Conservation (phyloP, 441 rosid genomes). For the Arabidopsis hybrid region DNA sequence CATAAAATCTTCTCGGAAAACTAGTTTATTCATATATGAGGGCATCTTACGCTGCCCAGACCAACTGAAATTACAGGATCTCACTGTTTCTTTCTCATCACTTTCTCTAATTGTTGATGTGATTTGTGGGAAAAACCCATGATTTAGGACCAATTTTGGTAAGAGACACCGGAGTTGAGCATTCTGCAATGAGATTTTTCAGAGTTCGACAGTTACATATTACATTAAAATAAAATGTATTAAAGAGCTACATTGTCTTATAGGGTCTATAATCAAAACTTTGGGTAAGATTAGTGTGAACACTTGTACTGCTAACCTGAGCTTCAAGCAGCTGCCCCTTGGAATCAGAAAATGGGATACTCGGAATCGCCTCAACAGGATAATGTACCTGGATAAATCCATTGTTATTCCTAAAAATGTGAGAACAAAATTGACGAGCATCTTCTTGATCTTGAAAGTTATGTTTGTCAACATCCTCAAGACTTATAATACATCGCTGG, state of each 20-base stretch:
- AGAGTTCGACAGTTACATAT: conserved; percentile 24
- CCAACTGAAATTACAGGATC: conserved; percentile 77
- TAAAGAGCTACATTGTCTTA: not conserved
- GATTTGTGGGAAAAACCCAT: conserved; percentile 64
- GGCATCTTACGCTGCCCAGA: conserved; percentile 87
- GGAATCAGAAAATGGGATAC: conserved; percentile 68
- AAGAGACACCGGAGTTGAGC: conserved; percentile 87
- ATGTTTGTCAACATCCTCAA: conserved; percentile 23
- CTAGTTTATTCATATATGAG: conserved; percentile 72
- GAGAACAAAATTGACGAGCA: conserved; percentile 20
- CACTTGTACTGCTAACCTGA: conserved; percentile 61
- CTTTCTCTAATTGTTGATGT: conserved; percentile 49
- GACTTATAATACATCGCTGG: conserved; percentile 8
- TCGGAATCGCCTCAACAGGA: conserved; percentile 82
- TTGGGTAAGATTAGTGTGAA: conserved; percentile 13
- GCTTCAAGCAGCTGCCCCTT: conserved; percentile 85
- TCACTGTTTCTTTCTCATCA: conserved; percentile 36
- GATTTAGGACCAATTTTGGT: conserved; percentile 66
- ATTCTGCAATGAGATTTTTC: conserved; percentile 56
- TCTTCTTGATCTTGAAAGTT: conserved; percentile 19
- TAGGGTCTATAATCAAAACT: not conserved
- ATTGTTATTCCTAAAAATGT: conserved; percentile 27
- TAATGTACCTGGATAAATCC: conserved; percentile 70
- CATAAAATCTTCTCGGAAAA: conserved; percentile 82
- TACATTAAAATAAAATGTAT: conserved; percentile 7